A percentile compares a stretch with the other conserved stretches of the same genome.
phyloP scores from a whole-genome alignment of 345 rosid genomes.

The Chamaenerion angustifolium region DNA sequence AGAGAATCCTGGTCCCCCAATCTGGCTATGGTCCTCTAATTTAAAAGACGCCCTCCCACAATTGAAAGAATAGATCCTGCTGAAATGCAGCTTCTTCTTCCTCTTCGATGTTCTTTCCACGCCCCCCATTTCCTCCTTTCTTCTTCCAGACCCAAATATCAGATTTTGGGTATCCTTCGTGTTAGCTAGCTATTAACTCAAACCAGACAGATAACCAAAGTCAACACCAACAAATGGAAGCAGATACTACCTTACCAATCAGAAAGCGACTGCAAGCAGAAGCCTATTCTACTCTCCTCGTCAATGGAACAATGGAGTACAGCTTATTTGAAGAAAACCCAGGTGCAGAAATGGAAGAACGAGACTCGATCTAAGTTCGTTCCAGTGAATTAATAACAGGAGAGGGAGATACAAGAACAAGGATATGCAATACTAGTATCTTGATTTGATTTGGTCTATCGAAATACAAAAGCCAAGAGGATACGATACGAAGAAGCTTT shows the following conservation, averaged over 20 bases:
- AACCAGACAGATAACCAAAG: constrained; percentile 6
- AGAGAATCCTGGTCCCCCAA: constrained; percentile 79
- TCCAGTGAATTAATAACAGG: too few species aligned
- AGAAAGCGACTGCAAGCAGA: too few species aligned
- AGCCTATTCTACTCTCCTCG: too few species aligned
- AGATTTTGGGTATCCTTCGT: neutral
- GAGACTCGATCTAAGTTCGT: too few species aligned
- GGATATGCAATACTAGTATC: too few species aligned
- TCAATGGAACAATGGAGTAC: too few species aligned
- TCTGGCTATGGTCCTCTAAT: constrained; percentile 52
- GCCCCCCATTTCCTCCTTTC: constrained; percentile 28
- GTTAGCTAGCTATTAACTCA: too few species aligned
- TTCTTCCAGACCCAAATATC: neutral
- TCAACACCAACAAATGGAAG: neutral
- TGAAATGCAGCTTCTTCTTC: constrained; percentile 27
- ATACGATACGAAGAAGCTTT: constrained; percentile 3
- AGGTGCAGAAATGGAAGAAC: too few species aligned
- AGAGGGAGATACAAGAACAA: too few species aligned
- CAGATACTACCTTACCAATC: constrained; percentile 1
- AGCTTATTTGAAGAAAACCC: too few species aligned
- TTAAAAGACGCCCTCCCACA: constrained; percentile 42
- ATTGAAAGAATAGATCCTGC: constrained; percentile 61
- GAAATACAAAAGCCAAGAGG: neutral
- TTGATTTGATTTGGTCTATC: too few species aligned
- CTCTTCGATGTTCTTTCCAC: constrained; percentile 19